Base-by-base conservation (phyloP, 768 basidiomycete species). In the Lyophyllum shimeji region DNA sequence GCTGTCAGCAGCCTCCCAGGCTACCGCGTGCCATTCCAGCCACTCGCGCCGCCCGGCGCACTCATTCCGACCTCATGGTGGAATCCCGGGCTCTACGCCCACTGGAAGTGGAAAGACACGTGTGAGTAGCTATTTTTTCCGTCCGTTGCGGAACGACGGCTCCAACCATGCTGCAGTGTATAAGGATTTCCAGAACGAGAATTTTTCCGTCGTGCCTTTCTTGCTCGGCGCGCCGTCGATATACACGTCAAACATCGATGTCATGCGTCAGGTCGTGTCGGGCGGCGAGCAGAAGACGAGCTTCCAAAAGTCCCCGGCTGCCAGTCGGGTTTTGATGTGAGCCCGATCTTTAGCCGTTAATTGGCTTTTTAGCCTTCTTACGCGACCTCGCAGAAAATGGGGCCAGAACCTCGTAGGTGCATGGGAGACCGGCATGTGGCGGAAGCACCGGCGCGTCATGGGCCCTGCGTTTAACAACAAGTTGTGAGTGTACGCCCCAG, bases 181-280 rank as follows among this genome's bases (percentile, higher is more conserved):
- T 55, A 67, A 68, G 39, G 58, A 55, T 6, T 71, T 60, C 55
- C 57, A 61, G 9, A 68, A 56, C 24, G 77, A 80, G 43, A 75
- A 58, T 21, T 62, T 79, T n/a, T 74, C 76, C 1, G 52, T 79
- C 6, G 68, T 77, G 0, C 70, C 77, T 0, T 74, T 73, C 48
- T n/a, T 81, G 0, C 29, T 60, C 0, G 78, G 78, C 0, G 50
- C 49, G 1, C 66, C 76, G 1, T 60, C 63, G 0, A 60, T 80
- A 20, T 77, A 74, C 57, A 76, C 76, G 0, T 69, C 74, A 17
- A 81, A 77, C 57, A 55, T 82, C 21, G 77, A 81, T 24, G 73
- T 80, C 6, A 72, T 70, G 20, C 71, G 76, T 5, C 79, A 81
- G 64, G 66, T 80, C 13, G 63, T 67, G 2, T 62, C 63, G 1